Conservation (phyloP, 495 filamentous ascomycete species). For the Aspergillus affinis region DNA sequence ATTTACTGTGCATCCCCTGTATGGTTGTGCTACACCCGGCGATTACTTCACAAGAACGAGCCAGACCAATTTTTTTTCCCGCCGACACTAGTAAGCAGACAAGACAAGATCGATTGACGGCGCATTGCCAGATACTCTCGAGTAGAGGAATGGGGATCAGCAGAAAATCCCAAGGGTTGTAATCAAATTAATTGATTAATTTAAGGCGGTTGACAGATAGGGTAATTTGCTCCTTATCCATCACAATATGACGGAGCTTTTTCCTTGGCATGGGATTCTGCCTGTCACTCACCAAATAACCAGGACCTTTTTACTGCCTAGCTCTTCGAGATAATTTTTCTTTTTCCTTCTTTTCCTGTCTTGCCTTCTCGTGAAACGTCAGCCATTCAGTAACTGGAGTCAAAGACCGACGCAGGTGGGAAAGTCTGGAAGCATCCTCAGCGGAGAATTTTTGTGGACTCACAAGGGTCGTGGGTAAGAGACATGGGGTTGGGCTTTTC, state of each 20-base stretch:
- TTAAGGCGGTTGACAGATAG: background rate
- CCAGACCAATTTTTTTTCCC: background rate
- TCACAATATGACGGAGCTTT: slow-evolving; percentile 4
- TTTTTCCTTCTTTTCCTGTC: background rate
- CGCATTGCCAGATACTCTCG: slow-evolving; percentile 1
- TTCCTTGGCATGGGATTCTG: background rate
- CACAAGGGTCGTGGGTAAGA: background rate
- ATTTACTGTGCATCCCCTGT: background rate
- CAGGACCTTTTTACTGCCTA: background rate
- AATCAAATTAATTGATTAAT: slow-evolving; percentile 1
- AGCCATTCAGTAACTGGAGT: background rate
- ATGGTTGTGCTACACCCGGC: background rate
- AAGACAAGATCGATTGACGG: slow-evolving; percentile 4
- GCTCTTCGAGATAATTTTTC: too few relatives aligned
- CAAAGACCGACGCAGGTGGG: background rate
- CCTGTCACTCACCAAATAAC: background rate
- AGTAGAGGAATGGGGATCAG: background rate
- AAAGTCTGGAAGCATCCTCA: background rate
- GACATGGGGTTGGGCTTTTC: slow-evolving; percentile 10
- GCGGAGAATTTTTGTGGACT: slow-evolving; percentile 8
- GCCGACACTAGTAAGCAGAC: background rate
- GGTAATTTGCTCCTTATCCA: slow-evolving; percentile 10
- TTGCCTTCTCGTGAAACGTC: slow-evolving; percentile 7
- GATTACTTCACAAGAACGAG: background rate
- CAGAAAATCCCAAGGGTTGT: background rate